These are phyloP conservation scores for Phlyctochytrium arcticum DNA, from an alignment of 192 early-diverging fungal species.

Conservation along the genomic window DNA sequence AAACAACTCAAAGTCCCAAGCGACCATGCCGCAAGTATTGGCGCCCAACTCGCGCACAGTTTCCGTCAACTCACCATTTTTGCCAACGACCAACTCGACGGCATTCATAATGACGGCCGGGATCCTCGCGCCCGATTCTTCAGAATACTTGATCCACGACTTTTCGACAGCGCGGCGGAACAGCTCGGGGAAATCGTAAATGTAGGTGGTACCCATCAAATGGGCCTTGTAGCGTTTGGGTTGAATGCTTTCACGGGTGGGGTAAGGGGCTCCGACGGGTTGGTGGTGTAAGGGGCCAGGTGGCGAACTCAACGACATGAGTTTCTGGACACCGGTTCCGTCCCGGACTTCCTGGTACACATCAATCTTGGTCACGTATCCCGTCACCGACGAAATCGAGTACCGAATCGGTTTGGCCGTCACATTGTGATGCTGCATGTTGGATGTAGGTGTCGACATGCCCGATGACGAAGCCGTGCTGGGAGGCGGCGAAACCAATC, in stretches of 20 bases:
- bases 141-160: constrained; percentile 59
- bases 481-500: constrained; percentile 34
- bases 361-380: constrained; percentile 87
- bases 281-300: constrained; percentile 79
- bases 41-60: constrained; percentile 60
- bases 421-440: too few species aligned
- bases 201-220: constrained; percentile 95
- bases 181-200: constrained; percentile 98
- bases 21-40: constrained; percentile 96
- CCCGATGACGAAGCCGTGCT: not conserved
- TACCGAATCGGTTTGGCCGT: constrained; percentile 69
- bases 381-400: constrained; percentile 86
- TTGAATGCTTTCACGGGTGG: constrained; percentile 94
- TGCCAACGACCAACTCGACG: constrained; percentile 85
- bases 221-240: constrained; percentile 97
- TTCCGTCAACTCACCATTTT: constrained; percentile 69
- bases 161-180: constrained; percentile 85
- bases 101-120: constrained; percentile 70
- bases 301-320: constrained; percentile 73
- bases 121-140: constrained; percentile 18
- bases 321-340: constrained; percentile 71
- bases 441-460: not conserved
- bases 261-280: constrained; percentile 76
- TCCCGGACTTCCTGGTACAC: constrained; percentile 89
- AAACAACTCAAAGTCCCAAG: constrained; percentile 80